Conservation (phyloP, 805 yeast genomes). For the Hanseniaspora lindneri region DNA sequence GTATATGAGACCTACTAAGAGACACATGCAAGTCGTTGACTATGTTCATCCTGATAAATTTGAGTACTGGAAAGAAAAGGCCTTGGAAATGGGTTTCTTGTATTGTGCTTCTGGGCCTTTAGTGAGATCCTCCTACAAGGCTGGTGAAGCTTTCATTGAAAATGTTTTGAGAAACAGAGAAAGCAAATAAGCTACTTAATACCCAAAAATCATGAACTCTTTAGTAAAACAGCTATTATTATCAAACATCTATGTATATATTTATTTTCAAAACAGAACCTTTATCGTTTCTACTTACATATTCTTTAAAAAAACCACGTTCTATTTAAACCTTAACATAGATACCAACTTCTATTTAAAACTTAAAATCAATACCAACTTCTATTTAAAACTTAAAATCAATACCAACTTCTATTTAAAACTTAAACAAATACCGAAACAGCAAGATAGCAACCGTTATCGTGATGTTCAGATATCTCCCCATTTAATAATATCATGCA, state of each 20-base stretch:
- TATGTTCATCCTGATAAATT: slow-evolving; percentile 89
- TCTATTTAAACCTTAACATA: too few species aligned
- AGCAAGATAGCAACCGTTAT: too few species aligned
- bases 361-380: too few species aligned
- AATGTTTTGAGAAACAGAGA: slow-evolving; percentile 72
- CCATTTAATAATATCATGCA: too few species aligned
- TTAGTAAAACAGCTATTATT: neutral
- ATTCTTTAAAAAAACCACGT: too few species aligned
- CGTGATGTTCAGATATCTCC: too few species aligned
- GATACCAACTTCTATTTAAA: too few species aligned
- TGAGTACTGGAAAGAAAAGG: slow-evolving; percentile 81
- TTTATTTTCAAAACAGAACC: neutral
- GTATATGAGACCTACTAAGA: slow-evolving; percentile 96
- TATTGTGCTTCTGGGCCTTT: slow-evolving; percentile 97
- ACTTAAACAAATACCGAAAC: too few species aligned
- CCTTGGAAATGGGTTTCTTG: slow-evolving; percentile 79
- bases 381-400: too few species aligned
- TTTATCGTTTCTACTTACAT: neutral
- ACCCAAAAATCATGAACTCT: neutral
- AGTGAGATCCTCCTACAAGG: slow-evolving; percentile 92
- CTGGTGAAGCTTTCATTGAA: slow-evolving; percentile 95
- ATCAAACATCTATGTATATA: neutral
- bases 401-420: too few species aligned
- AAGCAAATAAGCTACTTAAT: neutral
- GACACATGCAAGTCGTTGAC: slow-evolving; percentile 97